Percentiles rank a stretch among this genome's conserved stretches.
phyloP scores from a whole-genome alignment of 2,329 filamentous ascomycete genomes.

The Rhinocladiella similis region DNA sequence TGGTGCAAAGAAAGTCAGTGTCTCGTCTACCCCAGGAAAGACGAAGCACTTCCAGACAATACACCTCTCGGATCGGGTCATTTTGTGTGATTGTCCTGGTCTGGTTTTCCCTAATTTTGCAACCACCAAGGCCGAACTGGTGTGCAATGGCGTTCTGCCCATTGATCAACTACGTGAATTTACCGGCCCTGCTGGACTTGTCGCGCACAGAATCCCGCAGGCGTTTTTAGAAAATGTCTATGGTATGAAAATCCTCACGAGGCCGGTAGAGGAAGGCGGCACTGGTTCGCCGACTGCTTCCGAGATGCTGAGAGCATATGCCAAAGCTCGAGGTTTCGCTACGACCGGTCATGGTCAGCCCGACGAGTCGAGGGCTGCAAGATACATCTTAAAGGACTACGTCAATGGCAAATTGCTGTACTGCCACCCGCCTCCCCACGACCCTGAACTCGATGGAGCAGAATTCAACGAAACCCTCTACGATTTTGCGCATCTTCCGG shows the following conservation, averaged over 20 bases:
- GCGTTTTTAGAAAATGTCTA: constrained; percentile 89
- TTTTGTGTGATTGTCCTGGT: constrained; percentile 97
- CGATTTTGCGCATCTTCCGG: constrained; percentile 76
- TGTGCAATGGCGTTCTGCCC: constrained; percentile 90
- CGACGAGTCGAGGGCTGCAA: constrained; percentile 87
- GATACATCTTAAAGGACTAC: constrained; percentile 93
- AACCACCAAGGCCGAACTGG: constrained; percentile 91
- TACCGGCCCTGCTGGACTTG: constrained; percentile 79
- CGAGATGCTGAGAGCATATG: constrained; percentile 84
- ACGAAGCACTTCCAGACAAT: constrained; percentile 99
- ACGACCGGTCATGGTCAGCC: constrained; percentile 83
- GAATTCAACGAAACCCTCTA: constrained; percentile 92
- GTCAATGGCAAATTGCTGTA: constrained; percentile 94
- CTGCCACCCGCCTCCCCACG: constrained; percentile 78
- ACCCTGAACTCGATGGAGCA: constrained; percentile 63
- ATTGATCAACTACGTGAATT: constrained; percentile 96
- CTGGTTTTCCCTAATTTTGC: constrained; percentile 98
- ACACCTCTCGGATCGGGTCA: constrained; percentile 82
- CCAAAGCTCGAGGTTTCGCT: constrained; percentile 83
- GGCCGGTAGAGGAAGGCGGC: constrained; percentile 86
- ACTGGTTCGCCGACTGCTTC: constrained; percentile 81
- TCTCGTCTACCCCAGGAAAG: constrained; percentile 95
- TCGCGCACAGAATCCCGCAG: constrained; percentile 82
- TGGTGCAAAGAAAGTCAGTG: constrained; percentile 96
- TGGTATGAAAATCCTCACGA: constrained; percentile 81